Conservation (phyloP, 345 rosid genomes). For the Limnanthes douglasii region DNA sequence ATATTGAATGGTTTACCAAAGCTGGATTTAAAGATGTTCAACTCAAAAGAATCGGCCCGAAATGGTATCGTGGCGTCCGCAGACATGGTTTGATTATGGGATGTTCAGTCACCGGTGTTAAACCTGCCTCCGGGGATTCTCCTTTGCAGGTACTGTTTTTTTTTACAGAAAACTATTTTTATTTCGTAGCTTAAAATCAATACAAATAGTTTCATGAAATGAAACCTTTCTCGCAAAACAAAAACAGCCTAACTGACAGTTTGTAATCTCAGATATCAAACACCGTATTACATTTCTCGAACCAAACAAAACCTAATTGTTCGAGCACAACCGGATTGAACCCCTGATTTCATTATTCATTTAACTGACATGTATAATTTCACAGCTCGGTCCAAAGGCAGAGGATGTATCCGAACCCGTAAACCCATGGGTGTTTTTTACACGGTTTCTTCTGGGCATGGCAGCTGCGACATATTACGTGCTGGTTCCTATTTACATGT, state of each 20-base stretch:
- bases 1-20: conserved; percentile 83
- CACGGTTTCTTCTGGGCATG: conserved; percentile 61
- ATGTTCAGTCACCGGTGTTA: conserved; percentile 92
- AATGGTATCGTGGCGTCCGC: conserved; percentile 99
- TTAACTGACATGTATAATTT: not conserved
- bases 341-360: no score
- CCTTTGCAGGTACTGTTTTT: conserved; percentile 65
- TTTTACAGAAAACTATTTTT: no score
- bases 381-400: conserved; percentile 85
- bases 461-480: conserved; percentile 71
- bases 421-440: conserved; percentile 40
- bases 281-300: no score
- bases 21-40: conserved; percentile 94
- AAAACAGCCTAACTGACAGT: no score
- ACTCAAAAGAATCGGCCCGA: conserved; percentile 93
- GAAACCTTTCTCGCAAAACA: no score
- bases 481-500: conserved; percentile 87
- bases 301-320: no score
- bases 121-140: conserved; percentile 94
- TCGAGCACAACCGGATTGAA: no score
- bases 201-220: no score
- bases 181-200: no score
- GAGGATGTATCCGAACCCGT: conserved; percentile 78
- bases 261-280: no score
- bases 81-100: conserved; percentile 98